Conservation (phyloP, 495 filamentous ascomycete species). For the Penicillium manginii region DNA sequence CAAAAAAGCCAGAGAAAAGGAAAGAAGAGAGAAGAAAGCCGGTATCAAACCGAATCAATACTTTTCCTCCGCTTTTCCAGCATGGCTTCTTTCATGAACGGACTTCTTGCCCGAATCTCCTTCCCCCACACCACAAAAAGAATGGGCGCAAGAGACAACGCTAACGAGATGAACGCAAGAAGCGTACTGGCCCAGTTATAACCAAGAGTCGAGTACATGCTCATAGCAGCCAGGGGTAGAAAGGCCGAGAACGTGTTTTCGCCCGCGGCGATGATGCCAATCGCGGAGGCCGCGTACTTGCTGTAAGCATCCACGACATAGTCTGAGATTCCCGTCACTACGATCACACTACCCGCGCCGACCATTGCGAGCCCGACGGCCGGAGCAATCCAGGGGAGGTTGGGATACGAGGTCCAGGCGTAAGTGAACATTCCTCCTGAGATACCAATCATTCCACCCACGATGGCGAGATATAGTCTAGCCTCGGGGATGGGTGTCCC, state of each 20-base stretch:
- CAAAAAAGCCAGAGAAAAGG: too few species aligned
- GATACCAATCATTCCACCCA: slow-evolving; percentile 34
- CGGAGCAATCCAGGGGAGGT: slow-evolving; percentile 41
- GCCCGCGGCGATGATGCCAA: slow-evolving; percentile 38
- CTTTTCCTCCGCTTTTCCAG: slow-evolving; percentile 31
- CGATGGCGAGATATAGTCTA: slow-evolving; percentile 38
- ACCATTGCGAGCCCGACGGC: slow-evolving; percentile 43
- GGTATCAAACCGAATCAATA: slow-evolving; percentile 26
- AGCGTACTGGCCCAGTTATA: slow-evolving; percentile 50
- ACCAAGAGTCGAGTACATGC: slow-evolving; percentile 46
- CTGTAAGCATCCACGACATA: slow-evolving; percentile 41
- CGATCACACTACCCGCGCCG: slow-evolving; percentile 33
- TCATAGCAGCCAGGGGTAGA: slow-evolving; percentile 44
- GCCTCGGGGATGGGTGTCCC: slow-evolving; percentile 41
- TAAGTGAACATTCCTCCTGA: slow-evolving; percentile 45
- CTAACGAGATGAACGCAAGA: slow-evolving; percentile 41
- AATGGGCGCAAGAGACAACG: slow-evolving; percentile 37
- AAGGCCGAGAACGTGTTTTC: slow-evolving; percentile 44
- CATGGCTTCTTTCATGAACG: slow-evolving; percentile 43
- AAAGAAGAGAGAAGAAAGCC: not conserved
- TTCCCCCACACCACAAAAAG: slow-evolving; percentile 33
- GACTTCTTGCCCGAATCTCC: slow-evolving; percentile 35
- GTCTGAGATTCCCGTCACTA: slow-evolving; percentile 34
- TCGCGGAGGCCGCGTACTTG: slow-evolving; percentile 39
- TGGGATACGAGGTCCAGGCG: slow-evolving; percentile 41